Conservation (phyloP, 192 early-diverging fungal species). For the Backusella sp. region DNA sequence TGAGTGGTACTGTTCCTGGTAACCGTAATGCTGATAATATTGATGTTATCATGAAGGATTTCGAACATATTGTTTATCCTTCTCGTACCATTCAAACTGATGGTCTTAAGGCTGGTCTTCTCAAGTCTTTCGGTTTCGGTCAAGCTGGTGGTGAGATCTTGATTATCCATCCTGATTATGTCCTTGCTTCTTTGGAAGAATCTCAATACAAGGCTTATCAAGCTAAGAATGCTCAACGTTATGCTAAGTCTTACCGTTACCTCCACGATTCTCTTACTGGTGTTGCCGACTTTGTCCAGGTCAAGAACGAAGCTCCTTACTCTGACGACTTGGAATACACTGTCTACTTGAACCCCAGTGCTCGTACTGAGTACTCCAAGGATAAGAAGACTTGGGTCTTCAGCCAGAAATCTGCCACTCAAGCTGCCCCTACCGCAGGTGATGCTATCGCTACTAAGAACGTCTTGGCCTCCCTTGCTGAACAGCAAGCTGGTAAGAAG, state of each 20-base stretch:
- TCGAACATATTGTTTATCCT: constrained; percentile 80
- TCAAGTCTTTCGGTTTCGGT: constrained; percentile 95
- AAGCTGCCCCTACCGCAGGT: constrained; percentile 31
- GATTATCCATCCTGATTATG: constrained; percentile 84
- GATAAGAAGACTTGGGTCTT: constrained; percentile 70
- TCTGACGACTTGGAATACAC: constrained; percentile 71
- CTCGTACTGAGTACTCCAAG: constrained; percentile 80
- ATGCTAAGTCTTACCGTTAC: constrained; percentile 84
- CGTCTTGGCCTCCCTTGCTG: constrained; percentile 47
- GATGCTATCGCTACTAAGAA: constrained; percentile 57
- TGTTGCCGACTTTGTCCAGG: constrained; percentile 75
- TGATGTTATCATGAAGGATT: constrained; percentile 69
- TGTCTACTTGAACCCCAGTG: constrained; percentile 87
- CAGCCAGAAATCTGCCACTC: constrained; percentile 40
- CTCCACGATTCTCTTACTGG: constrained; percentile 88
- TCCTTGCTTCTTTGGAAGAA: constrained; percentile 71
- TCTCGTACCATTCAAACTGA: constrained; percentile 85
- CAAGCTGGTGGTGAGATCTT: constrained; percentile 92
- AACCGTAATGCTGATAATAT: constrained; percentile 92
- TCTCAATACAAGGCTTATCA: constrained; percentile 71
- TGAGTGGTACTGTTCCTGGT: constrained; percentile 85
- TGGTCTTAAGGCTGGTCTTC: constrained; percentile 85
- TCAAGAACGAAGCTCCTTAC: constrained; percentile 88
- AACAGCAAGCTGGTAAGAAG: constrained; percentile 41
- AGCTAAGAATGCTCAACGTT: constrained; percentile 64